Evolutionary conservation across 2,329 filamentous ascomycete genomes (phyloP).

Genomic region (Colletotrichum horii): DNA sequence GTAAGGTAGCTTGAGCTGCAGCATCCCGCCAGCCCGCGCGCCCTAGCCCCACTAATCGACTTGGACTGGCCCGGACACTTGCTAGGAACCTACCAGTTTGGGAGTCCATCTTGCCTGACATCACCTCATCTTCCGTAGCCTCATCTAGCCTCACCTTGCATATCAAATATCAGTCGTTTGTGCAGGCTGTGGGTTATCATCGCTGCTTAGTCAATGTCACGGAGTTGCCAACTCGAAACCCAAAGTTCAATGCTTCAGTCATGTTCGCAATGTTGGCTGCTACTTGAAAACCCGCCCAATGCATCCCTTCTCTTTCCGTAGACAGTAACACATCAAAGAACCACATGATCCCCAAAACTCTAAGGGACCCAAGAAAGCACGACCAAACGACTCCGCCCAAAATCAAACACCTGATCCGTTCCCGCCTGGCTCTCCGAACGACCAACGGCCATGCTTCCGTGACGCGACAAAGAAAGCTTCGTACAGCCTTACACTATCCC

Average conservation of each 20-base stretch:
- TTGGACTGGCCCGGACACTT: neutral
- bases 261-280: constrained; percentile 19
- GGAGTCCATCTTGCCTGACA: neutral
- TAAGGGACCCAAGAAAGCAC: constrained; percentile 7
- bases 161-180: neutral
- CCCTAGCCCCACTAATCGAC: neutral
- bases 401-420: constrained; percentile 12
- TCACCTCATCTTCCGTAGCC: neutral
- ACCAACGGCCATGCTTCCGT: constrained; percentile 16
- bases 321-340: neutral
- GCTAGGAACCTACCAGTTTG: neutral
- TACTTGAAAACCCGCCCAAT: constrained; percentile 17
- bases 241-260: constrained; percentile 1
- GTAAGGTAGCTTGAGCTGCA: constrained; percentile 3
- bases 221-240: neutral
- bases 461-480: constrained; percentile 15
- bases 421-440: neutral
- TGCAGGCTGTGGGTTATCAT: neutral
- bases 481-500: constrained; percentile 6
- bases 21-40: constrained; percentile 5
- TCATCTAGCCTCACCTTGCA: neutral
- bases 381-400: constrained; percentile 13
- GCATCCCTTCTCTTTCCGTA: constrained; percentile 6
- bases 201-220: neutral
- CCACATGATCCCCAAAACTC: constrained; percentile 1